Base-by-base conservation (phyloP, 805 yeast species). In the Kuraishia floccosa region DNA sequence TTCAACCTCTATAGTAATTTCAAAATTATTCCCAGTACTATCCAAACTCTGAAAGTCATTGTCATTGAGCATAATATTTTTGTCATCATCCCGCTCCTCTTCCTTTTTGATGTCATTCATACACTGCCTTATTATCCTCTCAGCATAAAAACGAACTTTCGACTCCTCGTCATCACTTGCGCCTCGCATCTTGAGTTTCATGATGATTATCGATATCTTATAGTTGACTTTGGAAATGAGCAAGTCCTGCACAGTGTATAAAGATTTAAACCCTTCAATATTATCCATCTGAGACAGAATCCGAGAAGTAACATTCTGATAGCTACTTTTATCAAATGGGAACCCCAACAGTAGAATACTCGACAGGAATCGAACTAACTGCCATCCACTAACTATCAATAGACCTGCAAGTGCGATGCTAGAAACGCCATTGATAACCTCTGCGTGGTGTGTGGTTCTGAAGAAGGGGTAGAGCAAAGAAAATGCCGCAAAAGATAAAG, bases 131-230 rank as follows among this genome's bases (percentile, higher is more conserved):
- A 74, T 53, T 6, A 70, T 50, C 21, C 65, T 55, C 25, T 54
- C 50, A 3, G 68, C 52, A 35, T 74, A 74, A 36, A 61, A 64
- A 26, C 80, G 49, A 21, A 81, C 44, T 20, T 60, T 53, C 1
- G 72, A 50, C 47, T 80, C 89, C 28, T 79, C 86, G 33, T 78
- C 83, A 38, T 71, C 72, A 4, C 80, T 69, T 1, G 77, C 81
- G n/a, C 87, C 87, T 28, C 56, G 51, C 79, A 81, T 73, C 14
- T 49, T 51, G 3, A 81, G 40, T 33, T 58, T 64, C 12, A 77
- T 38, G 3, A 83, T 65, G 2, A 76, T 69, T 16, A 81, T 62
- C 40, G 64, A 72, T 4, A 77, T 53, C 35, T 65, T 66, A 45
- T 73, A 71, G 46, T 76, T 80, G 24, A 78, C 76, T 40, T 77